Conservation (phyloP, 805 yeast genomes). For the Candida lessepsii region DNA sequence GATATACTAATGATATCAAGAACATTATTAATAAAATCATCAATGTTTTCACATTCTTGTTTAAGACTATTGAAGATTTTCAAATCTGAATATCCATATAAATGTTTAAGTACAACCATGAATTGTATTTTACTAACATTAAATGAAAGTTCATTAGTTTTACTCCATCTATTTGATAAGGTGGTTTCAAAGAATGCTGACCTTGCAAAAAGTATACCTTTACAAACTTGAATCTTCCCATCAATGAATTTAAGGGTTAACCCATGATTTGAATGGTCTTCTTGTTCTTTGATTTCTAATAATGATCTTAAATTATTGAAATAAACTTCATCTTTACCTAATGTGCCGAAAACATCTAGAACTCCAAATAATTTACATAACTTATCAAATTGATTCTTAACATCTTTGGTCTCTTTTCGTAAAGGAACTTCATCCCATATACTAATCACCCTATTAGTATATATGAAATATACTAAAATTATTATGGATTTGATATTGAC, state of each 20-base stretch:
- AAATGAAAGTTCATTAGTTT: conserved; percentile 34
- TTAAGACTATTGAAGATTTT: conserved; percentile 37
- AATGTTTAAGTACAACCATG: conserved; percentile 47
- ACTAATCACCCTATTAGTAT: conserved; percentile 45
- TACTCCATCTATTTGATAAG: conserved; percentile 55
- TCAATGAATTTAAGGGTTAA: conserved; percentile 47
- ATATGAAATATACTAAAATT: conserved; percentile 43
- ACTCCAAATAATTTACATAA: conserved; percentile 21
- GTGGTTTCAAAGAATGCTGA: conserved; percentile 63
- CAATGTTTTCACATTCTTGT: conserved; percentile 18
- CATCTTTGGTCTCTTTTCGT: conserved; percentile 21
- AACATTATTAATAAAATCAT: conserved; percentile 50
- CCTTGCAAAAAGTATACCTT: conserved; percentile 53
- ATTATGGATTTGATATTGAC: conserved; percentile 39
- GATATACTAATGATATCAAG: conserved; percentile 60
- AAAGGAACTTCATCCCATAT: conserved; percentile 45
- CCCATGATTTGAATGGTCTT: too few species aligned
- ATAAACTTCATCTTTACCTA: conserved; percentile 19
- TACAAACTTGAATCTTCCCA: conserved; percentile 47
- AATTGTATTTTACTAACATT: conserved; percentile 44
- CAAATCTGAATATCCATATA: conserved; percentile 54
- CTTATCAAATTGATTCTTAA: conserved; percentile 28
- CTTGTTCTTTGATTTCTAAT: conserved; percentile 37
- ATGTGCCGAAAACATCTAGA: conserved; percentile 26
- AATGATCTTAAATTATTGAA: conserved; percentile 18